phyloP scores from a whole-genome alignment of 345 rosid species.

The Hibiscus mutabilis region DNA sequence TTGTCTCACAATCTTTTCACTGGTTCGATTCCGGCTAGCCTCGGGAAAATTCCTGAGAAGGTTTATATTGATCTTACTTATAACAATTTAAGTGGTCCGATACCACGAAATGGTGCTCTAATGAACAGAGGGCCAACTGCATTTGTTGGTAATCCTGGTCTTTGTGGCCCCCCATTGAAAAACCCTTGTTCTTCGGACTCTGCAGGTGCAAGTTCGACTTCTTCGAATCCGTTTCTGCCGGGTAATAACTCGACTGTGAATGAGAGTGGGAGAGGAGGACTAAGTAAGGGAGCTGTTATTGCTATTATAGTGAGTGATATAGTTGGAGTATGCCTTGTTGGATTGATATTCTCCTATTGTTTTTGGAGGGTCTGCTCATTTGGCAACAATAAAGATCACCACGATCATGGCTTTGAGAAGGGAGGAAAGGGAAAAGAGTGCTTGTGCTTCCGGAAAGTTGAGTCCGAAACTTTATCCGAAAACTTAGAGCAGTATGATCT shows the following conservation, averaged over 20 bases:
- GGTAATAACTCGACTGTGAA: not conserved
- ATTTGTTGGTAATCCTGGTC: constrained; percentile 78
- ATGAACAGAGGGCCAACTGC: constrained; percentile 95
- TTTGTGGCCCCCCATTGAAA: constrained; percentile 89
- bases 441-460: constrained; percentile 74
- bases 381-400: constrained; percentile 32
- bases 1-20: constrained; percentile 72
- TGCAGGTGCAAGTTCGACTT: constrained; percentile 39
- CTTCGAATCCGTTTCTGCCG: constrained; percentile 32
- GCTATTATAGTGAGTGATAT: constrained; percentile 76
- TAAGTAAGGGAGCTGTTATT: constrained; percentile 55
- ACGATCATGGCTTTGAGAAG: constrained; percentile 45
- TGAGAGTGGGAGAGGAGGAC: constrained; percentile 39
- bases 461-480: constrained; percentile 69
- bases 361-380: constrained; percentile 54
- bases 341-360: constrained; percentile 78
- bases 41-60: constrained; percentile 87
- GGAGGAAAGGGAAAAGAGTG: constrained; percentile 54
- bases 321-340: constrained; percentile 78
- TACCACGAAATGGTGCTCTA: constrained; percentile 91
- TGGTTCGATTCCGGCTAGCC: constrained; percentile 74
- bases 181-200: constrained; percentile 52
- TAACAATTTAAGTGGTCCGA: constrained; percentile 85
- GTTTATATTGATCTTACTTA: constrained; percentile 87
- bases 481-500: constrained; percentile 75